Evolutionary conservation across 1,284 basidiomycete species (phyloP), one percentile per base, ranked within the genome.

Genomic region (Leccinum glutinopallens): DNA sequence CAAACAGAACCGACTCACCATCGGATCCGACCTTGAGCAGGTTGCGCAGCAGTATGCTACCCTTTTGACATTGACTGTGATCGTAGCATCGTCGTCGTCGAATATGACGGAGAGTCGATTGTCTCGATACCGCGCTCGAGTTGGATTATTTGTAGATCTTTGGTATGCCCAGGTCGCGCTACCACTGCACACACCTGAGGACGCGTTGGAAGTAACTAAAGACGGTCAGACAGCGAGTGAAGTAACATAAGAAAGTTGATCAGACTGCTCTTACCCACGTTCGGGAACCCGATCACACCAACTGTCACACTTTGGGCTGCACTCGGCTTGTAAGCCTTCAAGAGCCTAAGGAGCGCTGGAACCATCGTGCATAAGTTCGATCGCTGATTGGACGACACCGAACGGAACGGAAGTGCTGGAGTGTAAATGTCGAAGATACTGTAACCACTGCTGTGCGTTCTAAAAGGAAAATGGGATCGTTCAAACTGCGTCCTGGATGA

Each of bases 261-360:
- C 64, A 98, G 76, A 70, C 90, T 94, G 65, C 93, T 96, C 80
- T 99, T 99, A 12, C 97, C 97, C 63, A 98, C 97, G 78, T 99
- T 99, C 4, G 97, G 97, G 74, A 96, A 97, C 1, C 97, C 97
- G 43, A 98, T 94, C 29, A 98, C 91, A 15, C 97, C 97, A 61
- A 98, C 89, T 0, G 95, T 97, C 56, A 96, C 83, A 63, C 89
- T 91, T 62, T 87, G 78, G 51, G 85, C 80, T 1, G 89, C 53
- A 25, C 84, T 87, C 3, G 90, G 90, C 66, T 91, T 93, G 78
- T 96, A 97, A 17, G 94, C 93, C 75, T 99, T 99, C 61, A 98
- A 84, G 10, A 35, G 33, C 33, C 10, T 35, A 35, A 35, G 33
- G 10, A 35, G 33, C 2, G 33, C 33, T 33, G 33, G 33, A 9